A percentile compares a stretch with the other conserved stretches of the same genome.
Evolutionary conservation across 2,329 filamentous ascomycete species (phyloP).

Genomic region (Nothopassalora personata): DNA sequence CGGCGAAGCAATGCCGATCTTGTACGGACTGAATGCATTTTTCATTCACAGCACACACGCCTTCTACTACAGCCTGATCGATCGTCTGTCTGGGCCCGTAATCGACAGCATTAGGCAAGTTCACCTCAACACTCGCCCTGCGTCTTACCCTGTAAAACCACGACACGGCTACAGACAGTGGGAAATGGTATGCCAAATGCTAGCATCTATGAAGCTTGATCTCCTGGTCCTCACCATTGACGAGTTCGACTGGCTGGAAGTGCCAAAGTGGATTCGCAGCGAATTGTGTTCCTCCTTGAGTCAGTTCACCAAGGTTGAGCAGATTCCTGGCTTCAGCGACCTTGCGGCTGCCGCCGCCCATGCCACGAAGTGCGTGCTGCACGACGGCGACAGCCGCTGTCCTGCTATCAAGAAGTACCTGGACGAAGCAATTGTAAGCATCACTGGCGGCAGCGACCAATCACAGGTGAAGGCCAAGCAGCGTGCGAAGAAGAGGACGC

Average conservation of each 20-base stretch:
- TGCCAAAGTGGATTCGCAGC: not conserved
- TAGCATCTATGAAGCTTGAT: not conserved
- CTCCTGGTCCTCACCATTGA: not conserved
- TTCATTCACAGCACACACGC: not conserved
- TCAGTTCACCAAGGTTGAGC: not conserved
- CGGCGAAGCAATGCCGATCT: constrained; percentile 3
- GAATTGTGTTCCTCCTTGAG: not conserved
- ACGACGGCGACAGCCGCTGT: not conserved
- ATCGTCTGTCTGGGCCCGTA: not conserved
- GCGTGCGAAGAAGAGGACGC: not conserved
- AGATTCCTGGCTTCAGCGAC: constrained; percentile 1
- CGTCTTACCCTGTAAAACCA: not conserved
- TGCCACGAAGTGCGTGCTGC: not conserved
- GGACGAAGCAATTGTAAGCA: not conserved
- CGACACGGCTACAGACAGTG: not conserved
- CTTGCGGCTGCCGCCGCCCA: not conserved
- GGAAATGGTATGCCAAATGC: not conserved
- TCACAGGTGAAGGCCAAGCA: not conserved
- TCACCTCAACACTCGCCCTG: not conserved
- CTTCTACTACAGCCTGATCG: not conserved
- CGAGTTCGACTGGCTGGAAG: not conserved
- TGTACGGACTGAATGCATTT: constrained; percentile 3
- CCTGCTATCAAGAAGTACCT: not conserved
- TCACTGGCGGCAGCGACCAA: not conserved
- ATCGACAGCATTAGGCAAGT: not conserved